Conservation (phyloP, 2,329 filamentous ascomycete genomes). For the Orbilia brochopaga region DNA sequence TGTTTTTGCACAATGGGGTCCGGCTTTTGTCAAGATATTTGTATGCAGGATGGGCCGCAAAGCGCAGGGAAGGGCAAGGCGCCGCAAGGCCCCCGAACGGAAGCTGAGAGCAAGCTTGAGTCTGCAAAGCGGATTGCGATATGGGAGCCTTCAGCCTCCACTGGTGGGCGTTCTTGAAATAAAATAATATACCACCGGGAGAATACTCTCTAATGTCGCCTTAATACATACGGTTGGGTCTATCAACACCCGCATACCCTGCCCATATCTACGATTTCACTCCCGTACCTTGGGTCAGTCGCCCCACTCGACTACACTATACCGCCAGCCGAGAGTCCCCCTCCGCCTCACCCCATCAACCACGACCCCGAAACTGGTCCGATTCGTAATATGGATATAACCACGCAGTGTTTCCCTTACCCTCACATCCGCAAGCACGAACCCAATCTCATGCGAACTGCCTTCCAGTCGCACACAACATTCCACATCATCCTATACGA, state of each 20-base stretch:
- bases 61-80: conserved; percentile 11
- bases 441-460: conserved; percentile 18
- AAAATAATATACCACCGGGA: background rate
- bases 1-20: conserved; percentile 41
- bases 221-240: conserved; percentile 37
- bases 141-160: conserved; percentile 38
- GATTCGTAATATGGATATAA: conserved; percentile 6
- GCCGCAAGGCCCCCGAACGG: conserved; percentile 5
- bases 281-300: conserved; percentile 28
- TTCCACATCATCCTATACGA: conserved; percentile 40
- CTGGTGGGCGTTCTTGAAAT: conserved; percentile 12
- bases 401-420: conserved; percentile 24
- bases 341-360: conserved; percentile 25
- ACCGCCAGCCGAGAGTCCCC: background rate
- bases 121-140: conserved; percentile 26
- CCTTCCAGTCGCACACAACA: conserved; percentile 22
- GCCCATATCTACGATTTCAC: conserved; percentile 20
- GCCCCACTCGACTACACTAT: conserved; percentile 12
- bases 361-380: conserved; percentile 25
- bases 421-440: conserved; percentile 32
- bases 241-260: conserved; percentile 30
- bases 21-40: conserved; percentile 22
- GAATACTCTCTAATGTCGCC: background rate
- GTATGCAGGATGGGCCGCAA: conserved; percentile 11
- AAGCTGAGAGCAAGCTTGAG: conserved; percentile 38